Evolutionary conservation across 75 land plant species (phyloP).

Genomic region (Isoetes taiwanensis): DNA sequence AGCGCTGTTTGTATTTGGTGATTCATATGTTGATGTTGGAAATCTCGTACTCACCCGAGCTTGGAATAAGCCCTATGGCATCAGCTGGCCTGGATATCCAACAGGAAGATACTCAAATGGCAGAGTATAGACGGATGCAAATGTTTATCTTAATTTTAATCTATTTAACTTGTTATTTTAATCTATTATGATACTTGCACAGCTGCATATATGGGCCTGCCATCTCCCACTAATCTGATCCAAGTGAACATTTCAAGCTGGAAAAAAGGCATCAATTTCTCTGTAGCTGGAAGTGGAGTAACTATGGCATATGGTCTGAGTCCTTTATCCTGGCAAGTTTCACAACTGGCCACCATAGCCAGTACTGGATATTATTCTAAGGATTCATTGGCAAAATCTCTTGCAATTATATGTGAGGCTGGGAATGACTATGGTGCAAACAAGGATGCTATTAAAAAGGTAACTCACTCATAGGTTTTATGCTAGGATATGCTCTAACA

Average conservation of each 20-base stretch:
- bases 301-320: too few species aligned
- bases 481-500: too few species aligned
- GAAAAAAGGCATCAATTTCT: background rate
- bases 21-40: slow-evolving; percentile 13
- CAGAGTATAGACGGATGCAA: slow-evolving; percentile 6
- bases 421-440: too few species aligned
- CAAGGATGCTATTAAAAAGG: too few species aligned
- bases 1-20: slow-evolving; percentile 16
- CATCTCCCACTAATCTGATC: background rate
- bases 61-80: slow-evolving; percentile 12
- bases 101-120: slow-evolving; percentile 12
- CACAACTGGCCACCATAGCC: too few species aligned
- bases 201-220: background rate
- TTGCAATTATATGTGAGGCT: too few species aligned
- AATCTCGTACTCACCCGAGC: background rate
- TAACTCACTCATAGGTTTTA: too few species aligned
- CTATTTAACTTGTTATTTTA: background rate
- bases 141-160: background rate
- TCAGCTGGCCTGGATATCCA: slow-evolving; percentile 12
- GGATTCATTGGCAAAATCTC: too few species aligned
- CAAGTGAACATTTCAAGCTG: background rate
- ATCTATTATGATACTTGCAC: background rate
- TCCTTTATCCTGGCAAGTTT: too few species aligned
- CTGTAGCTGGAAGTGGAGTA: background rate
- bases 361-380: too few species aligned